A percentile compares a stretch with the other conserved stretches of the same genome.
These are phyloP conservation scores for Ceratocystis diversiconidia DNA, from an alignment of 2,329 filamentous ascomycete species.

Conservation along the genomic window DNA sequence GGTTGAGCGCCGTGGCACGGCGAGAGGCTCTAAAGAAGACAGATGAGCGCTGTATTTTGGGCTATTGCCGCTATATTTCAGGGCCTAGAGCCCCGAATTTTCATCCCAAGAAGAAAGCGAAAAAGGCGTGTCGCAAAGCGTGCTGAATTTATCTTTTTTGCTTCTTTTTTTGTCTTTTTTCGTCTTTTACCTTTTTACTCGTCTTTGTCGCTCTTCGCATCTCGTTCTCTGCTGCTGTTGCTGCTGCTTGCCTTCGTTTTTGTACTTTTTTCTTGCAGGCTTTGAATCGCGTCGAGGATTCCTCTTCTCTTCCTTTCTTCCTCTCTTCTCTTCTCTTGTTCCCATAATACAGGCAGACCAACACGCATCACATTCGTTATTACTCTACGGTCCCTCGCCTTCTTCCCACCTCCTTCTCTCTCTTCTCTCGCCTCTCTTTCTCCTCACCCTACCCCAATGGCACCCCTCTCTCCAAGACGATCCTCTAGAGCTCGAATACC, in stretches of 20 bases:
- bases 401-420: constrained; percentile 24
- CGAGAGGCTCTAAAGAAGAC: background rate
- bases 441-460: constrained; percentile 33
- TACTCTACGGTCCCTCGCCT: constrained; percentile 21
- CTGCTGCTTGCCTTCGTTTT: background rate
- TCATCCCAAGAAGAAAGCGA: background rate
- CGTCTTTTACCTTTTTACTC: background rate
- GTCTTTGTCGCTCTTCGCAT: background rate
- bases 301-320: constrained; percentile 18
- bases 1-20: background rate
- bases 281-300: background rate
- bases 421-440: constrained; percentile 24
- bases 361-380: background rate
- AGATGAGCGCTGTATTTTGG: background rate
- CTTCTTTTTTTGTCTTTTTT: background rate
- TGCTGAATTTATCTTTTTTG: background rate
- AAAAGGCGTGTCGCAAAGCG: background rate
- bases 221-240: background rate
- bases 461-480: constrained; percentile 59
- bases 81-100: too few relatives aligned
- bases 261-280: background rate
- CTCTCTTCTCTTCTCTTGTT: constrained; percentile 24
- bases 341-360: constrained; percentile 18
- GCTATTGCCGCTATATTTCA: background rate
- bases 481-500: constrained; percentile 79